A percentile compares a stretch with the other conserved stretches of the same genome.
phyloP scores from a whole-genome alignment of 169 alveolate species.

The Cyclospora cayetanensis region DNA sequence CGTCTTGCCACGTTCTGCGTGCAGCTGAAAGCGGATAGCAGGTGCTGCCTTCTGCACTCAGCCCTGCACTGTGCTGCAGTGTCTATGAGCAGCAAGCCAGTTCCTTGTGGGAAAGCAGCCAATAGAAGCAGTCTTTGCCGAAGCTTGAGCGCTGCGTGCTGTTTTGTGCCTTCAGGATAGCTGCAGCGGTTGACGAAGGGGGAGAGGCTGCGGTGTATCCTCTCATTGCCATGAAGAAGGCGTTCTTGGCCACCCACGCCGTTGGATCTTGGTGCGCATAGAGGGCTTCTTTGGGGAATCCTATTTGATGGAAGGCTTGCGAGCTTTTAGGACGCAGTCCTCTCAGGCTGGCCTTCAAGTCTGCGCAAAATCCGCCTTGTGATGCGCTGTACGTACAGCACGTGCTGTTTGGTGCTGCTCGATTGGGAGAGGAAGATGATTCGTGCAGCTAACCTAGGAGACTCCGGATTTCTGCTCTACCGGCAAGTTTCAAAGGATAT shows the following conservation, averaged over 20 bases:
- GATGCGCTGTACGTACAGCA: constrained; percentile 44
- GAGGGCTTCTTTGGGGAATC: background rate
- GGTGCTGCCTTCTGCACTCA: too few relatives aligned
- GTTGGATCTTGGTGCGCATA: constrained; percentile 32
- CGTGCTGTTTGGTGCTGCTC: constrained; percentile 58
- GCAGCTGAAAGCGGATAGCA: too few relatives aligned
- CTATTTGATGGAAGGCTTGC: background rate
- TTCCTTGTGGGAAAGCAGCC: too few relatives aligned
- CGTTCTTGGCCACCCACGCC: constrained; percentile 49
- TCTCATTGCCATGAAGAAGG: background rate
- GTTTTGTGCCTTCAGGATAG: too few relatives aligned
- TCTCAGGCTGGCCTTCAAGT: background rate
- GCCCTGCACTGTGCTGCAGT: too few relatives aligned
- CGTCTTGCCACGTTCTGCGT: too few relatives aligned
- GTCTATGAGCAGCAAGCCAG: too few relatives aligned
- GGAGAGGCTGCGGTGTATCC: background rate
- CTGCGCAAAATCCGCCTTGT: background rate
- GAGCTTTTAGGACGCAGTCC: background rate
- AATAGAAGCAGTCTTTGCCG: too few relatives aligned
- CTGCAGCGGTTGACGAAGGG: background rate
- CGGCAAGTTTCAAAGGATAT: background rate
- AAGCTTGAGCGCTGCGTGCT: too few relatives aligned
- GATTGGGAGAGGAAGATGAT: background rate
- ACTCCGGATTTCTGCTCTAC: constrained; percentile 55
- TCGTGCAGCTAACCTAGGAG: constrained; percentile 54